A percentile compares a stretch with the other conserved stretches of the same genome.
Conservation (phyloP, 139 green algal species). For the Coelastrella sp. region DNA sequence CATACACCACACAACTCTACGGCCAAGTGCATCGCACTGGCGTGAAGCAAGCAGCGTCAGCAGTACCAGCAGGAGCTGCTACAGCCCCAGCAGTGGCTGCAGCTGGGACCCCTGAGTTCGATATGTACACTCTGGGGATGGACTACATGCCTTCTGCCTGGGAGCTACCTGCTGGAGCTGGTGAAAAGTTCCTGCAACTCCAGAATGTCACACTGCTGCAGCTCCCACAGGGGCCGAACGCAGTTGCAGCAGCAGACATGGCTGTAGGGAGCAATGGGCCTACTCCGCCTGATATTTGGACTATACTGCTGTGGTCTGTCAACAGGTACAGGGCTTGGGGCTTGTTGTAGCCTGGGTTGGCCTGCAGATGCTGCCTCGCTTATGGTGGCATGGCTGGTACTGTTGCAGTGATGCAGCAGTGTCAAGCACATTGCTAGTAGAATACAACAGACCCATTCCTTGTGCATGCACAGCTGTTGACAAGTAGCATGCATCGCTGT, state of each 20-base stretch:
- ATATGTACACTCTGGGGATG: not conserved
- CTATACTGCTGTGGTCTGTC: conserved; percentile 41
- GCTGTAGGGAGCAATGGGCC: not conserved
- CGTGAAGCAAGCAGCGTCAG: not conserved
- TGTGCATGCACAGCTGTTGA: too few relatives aligned
- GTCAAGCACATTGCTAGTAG: too few relatives aligned
- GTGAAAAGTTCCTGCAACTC: conserved; percentile 1
- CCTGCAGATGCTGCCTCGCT: too few relatives aligned
- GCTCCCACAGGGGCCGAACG: conserved; percentile 20
- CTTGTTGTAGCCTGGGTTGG: too few relatives aligned
- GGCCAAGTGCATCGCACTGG: conserved; percentile 5
- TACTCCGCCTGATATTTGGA: conserved; percentile 7
- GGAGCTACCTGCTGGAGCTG: not conserved
- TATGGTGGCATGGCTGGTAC: too few relatives aligned
- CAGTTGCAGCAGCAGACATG: not conserved
- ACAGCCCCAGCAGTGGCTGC: not conserved
- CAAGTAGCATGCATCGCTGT: too few relatives aligned
- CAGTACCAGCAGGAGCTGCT: not conserved
- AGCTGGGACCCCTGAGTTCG: too few relatives aligned
- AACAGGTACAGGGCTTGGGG: too few relatives aligned
- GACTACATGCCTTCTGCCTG: not conserved
- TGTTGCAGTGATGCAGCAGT: too few relatives aligned
- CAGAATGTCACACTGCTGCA: conserved; percentile 19
- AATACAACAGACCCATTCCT: too few relatives aligned
- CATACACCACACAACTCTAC: conserved; percentile 15